Percentiles rank a stretch among this genome's conserved stretches.
Evolutionary conservation across 1,284 basidiomycete genomes (phyloP).

Genomic region (Mycena citricolor): DNA sequence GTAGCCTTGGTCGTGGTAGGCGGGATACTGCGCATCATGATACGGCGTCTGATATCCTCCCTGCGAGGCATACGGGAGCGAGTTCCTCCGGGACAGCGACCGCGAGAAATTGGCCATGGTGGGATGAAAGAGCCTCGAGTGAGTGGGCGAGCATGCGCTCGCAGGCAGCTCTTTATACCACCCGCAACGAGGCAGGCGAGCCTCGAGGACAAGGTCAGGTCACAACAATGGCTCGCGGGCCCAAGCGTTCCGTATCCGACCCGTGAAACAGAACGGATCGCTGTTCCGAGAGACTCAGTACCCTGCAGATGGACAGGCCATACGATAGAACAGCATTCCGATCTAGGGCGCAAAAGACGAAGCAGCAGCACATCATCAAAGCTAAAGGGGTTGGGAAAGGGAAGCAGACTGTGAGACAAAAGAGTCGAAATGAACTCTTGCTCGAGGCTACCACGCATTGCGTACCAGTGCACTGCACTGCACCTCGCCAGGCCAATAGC

Average conservation of each 20-base stretch:
- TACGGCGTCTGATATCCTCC: constrained; percentile 13
- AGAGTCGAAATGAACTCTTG: constrained; percentile 17
- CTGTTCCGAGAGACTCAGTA: too few relatives aligned
- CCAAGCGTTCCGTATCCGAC: too few relatives aligned
- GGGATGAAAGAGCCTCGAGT: constrained; percentile 15
- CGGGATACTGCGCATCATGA: constrained; percentile 7
- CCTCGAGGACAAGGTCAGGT: constrained; percentile 24
- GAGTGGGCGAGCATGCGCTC: neutral
- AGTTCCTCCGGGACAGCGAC: constrained; percentile 16
- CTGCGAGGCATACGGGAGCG: constrained; percentile 18
- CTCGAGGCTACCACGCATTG: constrained; percentile 7
- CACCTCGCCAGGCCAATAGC: too few relatives aligned
- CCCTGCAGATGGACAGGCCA: too few relatives aligned
- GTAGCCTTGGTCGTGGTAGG: constrained; percentile 16
- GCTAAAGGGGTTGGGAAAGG: too few relatives aligned
- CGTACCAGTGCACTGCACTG: too few relatives aligned
- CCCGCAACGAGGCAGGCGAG: constrained; percentile 23
- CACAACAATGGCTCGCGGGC: too few relatives aligned
- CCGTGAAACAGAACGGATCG: too few relatives aligned
- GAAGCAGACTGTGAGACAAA: too few relatives aligned
- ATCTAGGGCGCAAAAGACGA: too few relatives aligned
- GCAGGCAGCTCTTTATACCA: constrained; percentile 14
- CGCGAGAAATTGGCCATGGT: constrained; percentile 4
- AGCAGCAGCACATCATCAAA: too few relatives aligned
- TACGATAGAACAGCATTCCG: too few relatives aligned